Conservation (phyloP, 176 grass and related monocot species). For the Paspalum notatum region DNA sequence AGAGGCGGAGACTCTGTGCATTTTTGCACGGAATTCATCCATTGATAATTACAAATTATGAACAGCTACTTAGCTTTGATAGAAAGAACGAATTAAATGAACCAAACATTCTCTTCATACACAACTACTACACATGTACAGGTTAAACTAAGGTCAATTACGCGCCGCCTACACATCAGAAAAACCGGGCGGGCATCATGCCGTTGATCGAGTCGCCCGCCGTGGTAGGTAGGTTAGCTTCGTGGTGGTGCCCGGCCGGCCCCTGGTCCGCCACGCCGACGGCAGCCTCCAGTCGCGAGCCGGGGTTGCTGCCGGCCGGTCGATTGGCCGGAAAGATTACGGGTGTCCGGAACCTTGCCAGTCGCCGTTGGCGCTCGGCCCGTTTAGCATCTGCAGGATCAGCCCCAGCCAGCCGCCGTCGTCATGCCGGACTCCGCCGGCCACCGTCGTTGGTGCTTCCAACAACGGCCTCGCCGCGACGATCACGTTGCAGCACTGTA, state of each 20-base stretch:
- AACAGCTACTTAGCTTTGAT: background rate
- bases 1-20: background rate
- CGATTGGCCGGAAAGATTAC: background rate
- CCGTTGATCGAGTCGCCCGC: too few relatives aligned
- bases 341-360: background rate
- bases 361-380: too few relatives aligned
- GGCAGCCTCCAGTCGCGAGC: too few relatives aligned
- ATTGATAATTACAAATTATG: background rate
- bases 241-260: too few relatives aligned
- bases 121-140: background rate
- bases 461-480: conserved; percentile 27
- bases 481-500: conserved; percentile 21
- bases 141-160: background rate
- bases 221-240: too few relatives aligned
- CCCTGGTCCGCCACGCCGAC: too few relatives aligned
- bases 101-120: too few relatives aligned
- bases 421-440: background rate
- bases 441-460: background rate
- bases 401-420: background rate
- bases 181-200: too few relatives aligned
- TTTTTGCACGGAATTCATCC: background rate
- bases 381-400: background rate
- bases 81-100: background rate
- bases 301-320: too few relatives aligned
- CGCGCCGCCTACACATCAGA: too few relatives aligned